Conservation (phyloP, 257 asterid genomes). For the Leonotis leonurus region DNA sequence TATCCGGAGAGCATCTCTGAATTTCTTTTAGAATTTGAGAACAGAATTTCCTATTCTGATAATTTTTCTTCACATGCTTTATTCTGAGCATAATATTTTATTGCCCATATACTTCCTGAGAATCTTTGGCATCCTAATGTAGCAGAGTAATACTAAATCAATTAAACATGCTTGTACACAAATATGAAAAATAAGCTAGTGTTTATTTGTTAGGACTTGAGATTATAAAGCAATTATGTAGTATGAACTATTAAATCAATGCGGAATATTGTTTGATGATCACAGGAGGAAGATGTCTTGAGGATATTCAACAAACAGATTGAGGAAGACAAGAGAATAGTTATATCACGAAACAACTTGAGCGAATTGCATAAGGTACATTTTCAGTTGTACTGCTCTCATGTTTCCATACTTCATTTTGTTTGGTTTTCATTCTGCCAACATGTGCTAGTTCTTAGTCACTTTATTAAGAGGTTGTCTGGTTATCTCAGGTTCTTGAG, state of each 20-base stretch:
- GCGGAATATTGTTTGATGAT: constrained; percentile 16
- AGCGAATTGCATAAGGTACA: constrained; percentile 79
- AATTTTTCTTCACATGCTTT: background rate
- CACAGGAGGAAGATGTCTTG: constrained; percentile 85
- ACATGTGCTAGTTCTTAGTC: background rate
- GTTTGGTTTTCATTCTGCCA: constrained; percentile 8
- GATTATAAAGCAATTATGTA: background rate
- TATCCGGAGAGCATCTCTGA: background rate
- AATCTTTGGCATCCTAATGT: background rate
- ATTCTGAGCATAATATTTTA: background rate
- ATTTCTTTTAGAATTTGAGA: background rate
- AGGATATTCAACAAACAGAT: constrained; percentile 81
- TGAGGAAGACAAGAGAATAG: constrained; percentile 85
- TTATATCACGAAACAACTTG: constrained; percentile 82
- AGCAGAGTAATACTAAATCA: constrained; percentile 5
- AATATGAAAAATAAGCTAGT: background rate
- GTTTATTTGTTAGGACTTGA: background rate
- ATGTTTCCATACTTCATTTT: background rate
- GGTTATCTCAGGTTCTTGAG: constrained; percentile 81
- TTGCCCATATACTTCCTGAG: background rate
- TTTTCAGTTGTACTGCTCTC: constrained; percentile 8
- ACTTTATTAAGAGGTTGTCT: background rate
- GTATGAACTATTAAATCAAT: constrained; percentile 7
- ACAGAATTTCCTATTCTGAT: background rate
- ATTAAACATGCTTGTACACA: background rate